Evolutionary conservation across 805 yeast species (phyloP).

Genomic region (Saturnispora halmiae): DNA sequence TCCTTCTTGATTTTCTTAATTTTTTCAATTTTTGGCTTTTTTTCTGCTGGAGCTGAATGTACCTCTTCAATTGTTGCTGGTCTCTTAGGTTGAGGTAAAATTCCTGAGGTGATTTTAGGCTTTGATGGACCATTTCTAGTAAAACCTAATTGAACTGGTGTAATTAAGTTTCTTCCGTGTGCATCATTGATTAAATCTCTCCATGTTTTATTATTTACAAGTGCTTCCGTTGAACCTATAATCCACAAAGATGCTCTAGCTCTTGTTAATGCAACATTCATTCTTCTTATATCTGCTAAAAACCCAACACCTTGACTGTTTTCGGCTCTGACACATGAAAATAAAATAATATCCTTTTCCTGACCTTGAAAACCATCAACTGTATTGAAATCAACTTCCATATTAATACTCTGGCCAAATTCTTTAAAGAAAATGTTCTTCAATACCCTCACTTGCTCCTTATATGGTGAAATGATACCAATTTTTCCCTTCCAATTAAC

Average conservation of each 20-base stretch:
- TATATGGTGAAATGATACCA: conserved; percentile 92
- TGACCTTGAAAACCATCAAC: conserved; percentile 98
- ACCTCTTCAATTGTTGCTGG: not conserved
- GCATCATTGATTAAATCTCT: conserved; percentile 59
- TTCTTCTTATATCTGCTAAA: conserved; percentile 81
- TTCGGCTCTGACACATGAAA: conserved; percentile 93
- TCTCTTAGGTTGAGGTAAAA: conserved; percentile 9
- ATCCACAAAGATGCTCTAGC: conserved; percentile 91
- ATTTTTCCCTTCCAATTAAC: conserved; percentile 59
- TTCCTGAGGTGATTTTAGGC: conserved; percentile 3
- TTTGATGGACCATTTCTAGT: conserved; percentile 11
- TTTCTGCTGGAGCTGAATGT: not conserved
- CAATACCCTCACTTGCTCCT: conserved; percentile 66
- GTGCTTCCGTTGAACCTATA: conserved; percentile 66
- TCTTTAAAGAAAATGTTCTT: conserved; percentile 45
- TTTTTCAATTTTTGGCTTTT: not conserved
- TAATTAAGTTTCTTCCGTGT: conserved; percentile 31
- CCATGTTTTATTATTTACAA: conserved; percentile 67
- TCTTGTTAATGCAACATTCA: conserved; percentile 96
- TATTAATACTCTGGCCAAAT: conserved; percentile 55
- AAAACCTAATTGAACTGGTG: conserved; percentile 22
- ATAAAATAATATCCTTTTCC: conserved; percentile 86
- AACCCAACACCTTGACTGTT: conserved; percentile 69
- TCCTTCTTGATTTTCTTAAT: not conserved
- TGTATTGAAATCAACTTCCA: conserved; percentile 79